Evolutionary conservation across 83 land plant species (phyloP).

Genomic region (Diphasiastrum complanatum): DNA sequence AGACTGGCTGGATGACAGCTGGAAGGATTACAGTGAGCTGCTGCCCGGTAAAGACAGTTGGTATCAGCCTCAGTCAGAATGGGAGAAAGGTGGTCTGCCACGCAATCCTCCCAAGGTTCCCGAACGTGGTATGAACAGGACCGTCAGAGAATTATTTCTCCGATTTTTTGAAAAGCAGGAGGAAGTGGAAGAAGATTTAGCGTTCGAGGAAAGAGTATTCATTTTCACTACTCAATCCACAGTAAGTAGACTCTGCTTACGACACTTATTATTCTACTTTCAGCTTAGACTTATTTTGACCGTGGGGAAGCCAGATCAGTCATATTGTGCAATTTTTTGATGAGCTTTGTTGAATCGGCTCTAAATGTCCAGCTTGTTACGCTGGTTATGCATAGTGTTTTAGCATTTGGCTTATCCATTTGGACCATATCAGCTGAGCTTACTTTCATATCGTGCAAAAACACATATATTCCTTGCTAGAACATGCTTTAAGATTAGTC

Average conservation of each 20-base stretch:
- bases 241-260: conserved; percentile 15
- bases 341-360: too few relatives aligned
- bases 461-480: too few relatives aligned
- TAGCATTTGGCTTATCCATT: too few relatives aligned
- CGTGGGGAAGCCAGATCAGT: too few relatives aligned
- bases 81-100: conserved; percentile 38
- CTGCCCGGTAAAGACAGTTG: conserved; percentile 21
- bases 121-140: conserved; percentile 31
- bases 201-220: conserved; percentile 33
- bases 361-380: too few relatives aligned
- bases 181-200: conserved; percentile 30
- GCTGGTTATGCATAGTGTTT: too few relatives aligned
- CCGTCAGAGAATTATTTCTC: conserved; percentile 25
- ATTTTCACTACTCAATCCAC: conserved; percentile 28
- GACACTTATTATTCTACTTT: too few relatives aligned
- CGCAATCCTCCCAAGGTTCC: conserved; percentile 24
- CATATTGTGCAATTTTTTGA: too few relatives aligned
- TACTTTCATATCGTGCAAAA: too few relatives aligned
- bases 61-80: conserved; percentile 15
- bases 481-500: too few relatives aligned
- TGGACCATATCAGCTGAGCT: too few relatives aligned
- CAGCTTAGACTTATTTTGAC: too few relatives aligned
- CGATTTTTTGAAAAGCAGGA: conserved; percentile 31
- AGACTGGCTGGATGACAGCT: conserved; percentile 44
- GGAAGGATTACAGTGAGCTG: conserved; percentile 13